Evolutionary conservation across 495 filamentous ascomycete species (phyloP).

Genomic region (Acidiella bohemica): DNA sequence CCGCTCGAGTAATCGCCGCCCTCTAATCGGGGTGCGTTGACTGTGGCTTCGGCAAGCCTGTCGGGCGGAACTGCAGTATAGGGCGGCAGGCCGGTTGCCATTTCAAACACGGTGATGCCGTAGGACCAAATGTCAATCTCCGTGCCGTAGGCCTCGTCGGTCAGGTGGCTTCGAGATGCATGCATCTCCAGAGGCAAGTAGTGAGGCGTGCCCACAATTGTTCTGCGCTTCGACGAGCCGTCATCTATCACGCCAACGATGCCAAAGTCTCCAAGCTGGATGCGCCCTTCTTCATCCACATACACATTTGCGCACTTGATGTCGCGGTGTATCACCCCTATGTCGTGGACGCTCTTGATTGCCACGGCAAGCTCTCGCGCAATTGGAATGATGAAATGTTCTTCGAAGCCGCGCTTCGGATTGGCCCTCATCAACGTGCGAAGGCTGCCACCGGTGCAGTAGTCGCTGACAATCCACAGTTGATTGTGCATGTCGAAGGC

Average conservation of each 20-base stretch:
- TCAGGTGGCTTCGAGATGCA: slow-evolving; percentile 30
- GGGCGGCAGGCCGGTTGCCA: slow-evolving; percentile 79
- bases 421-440: slow-evolving; percentile 55
- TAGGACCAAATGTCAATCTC: slow-evolving; percentile 93
- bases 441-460: slow-evolving; percentile 91
- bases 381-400: slow-evolving; percentile 82
- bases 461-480: slow-evolving; percentile 93
- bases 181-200: slow-evolving; percentile 91
- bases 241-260: slow-evolving; percentile 79
- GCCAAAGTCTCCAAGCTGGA: slow-evolving; percentile 93
- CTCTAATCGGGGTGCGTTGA: slow-evolving; percentile 51
- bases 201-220: slow-evolving; percentile 86
- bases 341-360: slow-evolving; percentile 74
- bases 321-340: slow-evolving; percentile 90
- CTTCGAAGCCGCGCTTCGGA: slow-evolving; percentile 43
- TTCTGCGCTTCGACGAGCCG: slow-evolving; percentile 72
- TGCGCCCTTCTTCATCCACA: slow-evolving; percentile 69
- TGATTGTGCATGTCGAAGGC: slow-evolving; percentile 73
- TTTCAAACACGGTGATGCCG: slow-evolving; percentile 79
- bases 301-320: slow-evolving; percentile 92
- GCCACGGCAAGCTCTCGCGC: slow-evolving; percentile 76
- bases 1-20: slow-evolving; percentile 62
- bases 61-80: slow-evolving; percentile 31
- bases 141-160: slow-evolving; percentile 39
- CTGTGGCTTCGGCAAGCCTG: slow-evolving; percentile 7